phyloP scores from a whole-genome alignment of 2,329 filamentous ascomycete genomes.

The Botrytis squamosa region DNA sequence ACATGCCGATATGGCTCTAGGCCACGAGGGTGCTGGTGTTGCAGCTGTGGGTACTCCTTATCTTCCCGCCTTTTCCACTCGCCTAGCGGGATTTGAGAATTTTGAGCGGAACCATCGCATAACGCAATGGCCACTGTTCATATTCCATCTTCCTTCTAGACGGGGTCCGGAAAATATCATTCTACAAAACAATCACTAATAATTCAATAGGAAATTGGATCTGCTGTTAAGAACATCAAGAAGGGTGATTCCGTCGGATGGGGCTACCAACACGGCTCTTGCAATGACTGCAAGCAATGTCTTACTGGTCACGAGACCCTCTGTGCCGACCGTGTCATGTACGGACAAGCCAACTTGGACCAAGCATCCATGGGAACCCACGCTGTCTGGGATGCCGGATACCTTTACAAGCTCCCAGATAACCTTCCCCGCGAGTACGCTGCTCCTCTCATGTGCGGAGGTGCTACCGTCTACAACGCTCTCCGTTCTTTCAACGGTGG shows the following conservation, averaged over 20 bases:
- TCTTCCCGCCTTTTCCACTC: background rate
- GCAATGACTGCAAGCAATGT: slow-evolving; percentile 47
- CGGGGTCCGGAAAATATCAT: background rate
- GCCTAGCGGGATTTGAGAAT: slow-evolving; percentile 10
- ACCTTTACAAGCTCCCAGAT: slow-evolving; percentile 44
- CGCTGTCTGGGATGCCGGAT: slow-evolving; percentile 43
- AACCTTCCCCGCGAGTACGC: slow-evolving; percentile 43
- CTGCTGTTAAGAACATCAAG: slow-evolving; percentile 42
- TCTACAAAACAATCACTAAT: slow-evolving; percentile 2
- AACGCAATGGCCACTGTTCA: background rate
- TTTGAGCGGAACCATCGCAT: background rate
- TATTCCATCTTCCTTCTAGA: slow-evolving; percentile 16
- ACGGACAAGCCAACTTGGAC: slow-evolving; percentile 45
- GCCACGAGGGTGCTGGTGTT: slow-evolving; percentile 52
- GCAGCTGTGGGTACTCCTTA: slow-evolving; percentile 38
- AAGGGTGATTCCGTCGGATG: slow-evolving; percentile 50
- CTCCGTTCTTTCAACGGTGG: slow-evolving; percentile 40
- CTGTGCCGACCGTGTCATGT: slow-evolving; percentile 45
- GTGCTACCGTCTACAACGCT: slow-evolving; percentile 44
- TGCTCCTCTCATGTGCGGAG: slow-evolving; percentile 49
- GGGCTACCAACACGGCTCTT: slow-evolving; percentile 46
- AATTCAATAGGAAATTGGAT: slow-evolving; percentile 39
- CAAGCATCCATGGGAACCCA: slow-evolving; percentile 48
- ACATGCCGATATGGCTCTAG: slow-evolving; percentile 44
- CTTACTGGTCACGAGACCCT: slow-evolving; percentile 46